Evolutionary conservation across 2,329 filamentous ascomycete genomes (phyloP).

Genomic region (Colletotrichum caudatum): DNA sequence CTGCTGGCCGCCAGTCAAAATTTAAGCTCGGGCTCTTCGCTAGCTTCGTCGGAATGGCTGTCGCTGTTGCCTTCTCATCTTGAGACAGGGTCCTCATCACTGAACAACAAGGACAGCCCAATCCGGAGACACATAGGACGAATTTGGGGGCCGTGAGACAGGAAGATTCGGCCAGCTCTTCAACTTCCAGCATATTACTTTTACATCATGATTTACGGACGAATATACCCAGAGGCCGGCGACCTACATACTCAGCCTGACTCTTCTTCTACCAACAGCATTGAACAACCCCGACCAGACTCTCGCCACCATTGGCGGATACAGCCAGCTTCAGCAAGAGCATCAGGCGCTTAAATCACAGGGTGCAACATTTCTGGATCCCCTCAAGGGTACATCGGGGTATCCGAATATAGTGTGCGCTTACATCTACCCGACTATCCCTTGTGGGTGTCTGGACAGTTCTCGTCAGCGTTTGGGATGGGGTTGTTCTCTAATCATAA

Average conservation of each 20-base stretch:
- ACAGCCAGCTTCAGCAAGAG: not conserved
- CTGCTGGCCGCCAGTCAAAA: slow-evolving; percentile 10
- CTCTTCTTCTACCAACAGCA: slow-evolving; percentile 29
- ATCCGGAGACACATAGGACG: not conserved
- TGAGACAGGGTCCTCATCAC: not conserved
- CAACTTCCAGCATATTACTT: not conserved
- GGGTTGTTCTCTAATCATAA: slow-evolving; percentile 23
- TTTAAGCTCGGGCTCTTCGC: not conserved
- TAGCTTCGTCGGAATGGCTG: not conserved
- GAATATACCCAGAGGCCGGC: slow-evolving; percentile 40
- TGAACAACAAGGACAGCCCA: not conserved
- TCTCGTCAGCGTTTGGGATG: not conserved
- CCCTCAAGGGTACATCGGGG: no score
- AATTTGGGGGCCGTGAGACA: not conserved
- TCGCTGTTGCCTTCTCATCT: not conserved
- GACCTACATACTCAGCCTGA: slow-evolving; percentile 39
- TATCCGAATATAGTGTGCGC: not conserved
- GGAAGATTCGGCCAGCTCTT: not conserved
- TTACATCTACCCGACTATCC: rapidly evolving
- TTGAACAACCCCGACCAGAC: not conserved
- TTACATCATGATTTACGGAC: slow-evolving; percentile 27
- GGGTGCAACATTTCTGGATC: no score
- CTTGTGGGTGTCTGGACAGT: not conserved
- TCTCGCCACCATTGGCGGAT: not conserved
- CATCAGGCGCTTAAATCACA: no score